phyloP scores from a whole-genome alignment of 768 basidiomycete species.

The Lactarius quietus region DNA sequence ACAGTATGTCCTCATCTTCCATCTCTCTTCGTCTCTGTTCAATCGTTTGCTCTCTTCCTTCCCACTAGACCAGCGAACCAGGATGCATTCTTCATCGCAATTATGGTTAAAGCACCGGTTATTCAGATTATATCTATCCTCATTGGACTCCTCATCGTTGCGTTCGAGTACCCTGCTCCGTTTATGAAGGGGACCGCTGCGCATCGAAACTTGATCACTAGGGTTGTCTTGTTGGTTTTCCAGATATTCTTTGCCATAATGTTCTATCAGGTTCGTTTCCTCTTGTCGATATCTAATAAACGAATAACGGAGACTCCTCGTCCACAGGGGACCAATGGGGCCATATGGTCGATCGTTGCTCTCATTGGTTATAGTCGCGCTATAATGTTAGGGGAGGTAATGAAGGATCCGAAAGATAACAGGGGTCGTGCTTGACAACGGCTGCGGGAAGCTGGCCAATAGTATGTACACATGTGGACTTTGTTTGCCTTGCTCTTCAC shows the following conservation, averaged over 20 bases:
- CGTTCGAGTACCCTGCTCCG: conserved; percentile 71
- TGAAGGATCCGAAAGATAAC: conserved; percentile 61
- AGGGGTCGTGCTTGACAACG: conserved; percentile 49
- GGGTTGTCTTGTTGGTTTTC: conserved; percentile 59
- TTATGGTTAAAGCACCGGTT: conserved; percentile 77
- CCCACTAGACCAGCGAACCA: conserved; percentile 30
- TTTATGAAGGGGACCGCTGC: conserved; percentile 50
- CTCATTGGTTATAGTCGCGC: conserved; percentile 64
- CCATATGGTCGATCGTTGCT: conserved; percentile 76
- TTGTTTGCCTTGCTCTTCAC: not conserved
- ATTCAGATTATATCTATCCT: conserved; percentile 67
- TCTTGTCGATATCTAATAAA: not conserved
- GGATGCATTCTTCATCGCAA: conserved; percentile 54
- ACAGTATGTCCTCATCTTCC: conserved; percentile 51
- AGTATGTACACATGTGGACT: conserved; percentile 23
- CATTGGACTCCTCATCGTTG: conserved; percentile 54
- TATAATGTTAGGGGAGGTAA: conserved; percentile 60
- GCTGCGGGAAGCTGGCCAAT: conserved; percentile 25
- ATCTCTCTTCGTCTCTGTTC: not conserved
- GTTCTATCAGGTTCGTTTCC: conserved; percentile 67
- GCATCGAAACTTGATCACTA: conserved; percentile 61
- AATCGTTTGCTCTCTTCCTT: conserved; percentile 53
- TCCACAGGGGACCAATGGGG: conserved; percentile 74
- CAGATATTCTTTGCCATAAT: conserved; percentile 61
- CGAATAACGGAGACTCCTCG: not conserved